These are phyloP conservation scores for Alliaria petiolata DNA, from an alignment of 345 rosid species.

Conservation along the genomic window DNA sequence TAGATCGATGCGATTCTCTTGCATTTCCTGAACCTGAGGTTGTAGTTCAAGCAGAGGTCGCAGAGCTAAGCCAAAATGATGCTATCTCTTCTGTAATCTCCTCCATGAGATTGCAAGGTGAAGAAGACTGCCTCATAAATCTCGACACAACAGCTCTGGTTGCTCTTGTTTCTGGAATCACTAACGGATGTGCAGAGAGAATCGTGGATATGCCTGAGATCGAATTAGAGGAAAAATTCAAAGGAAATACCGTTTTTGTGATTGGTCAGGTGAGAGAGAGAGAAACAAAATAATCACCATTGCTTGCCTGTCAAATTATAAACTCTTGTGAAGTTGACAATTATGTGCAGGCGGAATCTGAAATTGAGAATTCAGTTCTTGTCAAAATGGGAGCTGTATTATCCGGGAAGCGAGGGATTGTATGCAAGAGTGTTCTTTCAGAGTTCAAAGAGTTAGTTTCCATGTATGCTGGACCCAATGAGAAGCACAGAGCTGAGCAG, in stretches of 20 bases:
- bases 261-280: conserved; percentile 59
- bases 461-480: conserved; percentile 79
- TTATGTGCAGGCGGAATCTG: conserved; percentile 54
- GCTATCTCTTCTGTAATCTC: conserved; percentile 44
- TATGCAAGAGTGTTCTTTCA: conserved; percentile 52
- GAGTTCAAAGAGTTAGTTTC: conserved; percentile 64
- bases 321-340: neutral
- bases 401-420: conserved; percentile 54
- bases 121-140: conserved; percentile 45
- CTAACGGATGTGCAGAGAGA: conserved; percentile 64
- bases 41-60: conserved; percentile 19
- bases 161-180: conserved; percentile 84
- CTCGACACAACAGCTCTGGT: conserved; percentile 83
- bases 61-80: conserved; percentile 20
- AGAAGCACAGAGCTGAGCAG: conserved; percentile 63
- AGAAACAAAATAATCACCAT: neutral
- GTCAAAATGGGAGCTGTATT: conserved; percentile 37
- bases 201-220: conserved; percentile 43
- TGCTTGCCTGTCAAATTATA: neutral
- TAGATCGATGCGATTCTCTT: conserved; percentile 24
- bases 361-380: conserved; percentile 54
- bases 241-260: conserved; percentile 79
- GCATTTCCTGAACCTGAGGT: conserved; percentile 13
- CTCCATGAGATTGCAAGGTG: conserved; percentile 34
- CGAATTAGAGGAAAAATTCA: conserved; percentile 56